phyloP scores from a whole-genome alignment of 129 eudicot species.

The Artemisia tridentata region DNA sequence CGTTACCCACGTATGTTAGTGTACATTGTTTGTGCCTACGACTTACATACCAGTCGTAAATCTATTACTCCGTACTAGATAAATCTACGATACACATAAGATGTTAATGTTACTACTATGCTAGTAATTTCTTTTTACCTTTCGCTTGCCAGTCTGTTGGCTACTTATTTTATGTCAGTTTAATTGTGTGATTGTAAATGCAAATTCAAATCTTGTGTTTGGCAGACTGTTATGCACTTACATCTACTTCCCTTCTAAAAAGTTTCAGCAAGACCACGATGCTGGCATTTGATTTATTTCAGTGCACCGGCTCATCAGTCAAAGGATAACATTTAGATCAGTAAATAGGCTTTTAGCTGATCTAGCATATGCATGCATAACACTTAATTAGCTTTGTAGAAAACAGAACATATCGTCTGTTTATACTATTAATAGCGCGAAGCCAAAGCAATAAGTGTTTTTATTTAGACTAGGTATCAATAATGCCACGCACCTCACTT shows the following conservation, averaged over 20 bases:
- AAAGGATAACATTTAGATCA: too few relatives aligned
- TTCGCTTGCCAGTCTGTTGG: too few relatives aligned
- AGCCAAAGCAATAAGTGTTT: neutral
- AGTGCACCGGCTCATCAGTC: too few relatives aligned
- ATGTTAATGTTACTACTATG: neutral
- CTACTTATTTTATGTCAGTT: too few relatives aligned
- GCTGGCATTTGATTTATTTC: too few relatives aligned
- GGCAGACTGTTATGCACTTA: constrained; percentile 1
- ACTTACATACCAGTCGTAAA: neutral
- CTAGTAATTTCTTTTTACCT: too few relatives aligned
- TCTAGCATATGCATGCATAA: neutral
- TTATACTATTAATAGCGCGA: neutral
- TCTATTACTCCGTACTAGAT: neutral
- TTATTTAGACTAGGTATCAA: neutral
- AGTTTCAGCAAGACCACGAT: neutral
- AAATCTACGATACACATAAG: neutral
- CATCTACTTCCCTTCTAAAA: neutral
- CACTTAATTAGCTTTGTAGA: neutral
- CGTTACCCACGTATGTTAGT: neutral
- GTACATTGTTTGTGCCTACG: neutral
- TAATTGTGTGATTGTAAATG: constrained; percentile 6
- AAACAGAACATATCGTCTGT: neutral
- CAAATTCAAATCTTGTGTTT: neutral
- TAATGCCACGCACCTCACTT: neutral
- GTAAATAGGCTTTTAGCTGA: neutral